A percentile compares a stretch with the other conserved stretches of the same genome.
Conservation (phyloP, 148 eudicot genomes). For the Chenopodium berlandieri region DNA sequence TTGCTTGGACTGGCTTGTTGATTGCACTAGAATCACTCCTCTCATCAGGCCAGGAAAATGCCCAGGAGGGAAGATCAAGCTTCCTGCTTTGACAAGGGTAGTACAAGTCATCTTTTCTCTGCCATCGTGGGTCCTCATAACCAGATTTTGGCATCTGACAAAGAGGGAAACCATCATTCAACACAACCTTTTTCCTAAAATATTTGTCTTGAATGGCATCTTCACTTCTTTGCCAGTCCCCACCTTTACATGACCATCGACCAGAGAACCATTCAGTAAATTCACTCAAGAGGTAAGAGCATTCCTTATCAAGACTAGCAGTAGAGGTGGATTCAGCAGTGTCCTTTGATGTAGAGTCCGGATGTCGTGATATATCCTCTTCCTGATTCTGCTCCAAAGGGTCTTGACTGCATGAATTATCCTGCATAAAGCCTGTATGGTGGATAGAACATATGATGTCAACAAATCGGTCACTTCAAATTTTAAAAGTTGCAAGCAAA, state of each 20-base stretch:
- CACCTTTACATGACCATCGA: conserved; percentile 84
- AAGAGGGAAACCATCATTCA: conserved; percentile 92
- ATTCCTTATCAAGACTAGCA: conserved; percentile 55
- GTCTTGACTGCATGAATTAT: conserved; percentile 38
- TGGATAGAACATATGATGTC: conserved; percentile 14
- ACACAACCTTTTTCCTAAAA: conserved; percentile 61
- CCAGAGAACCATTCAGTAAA: conserved; percentile 58
- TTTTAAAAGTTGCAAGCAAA: not conserved
- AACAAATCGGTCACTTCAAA: not conserved
- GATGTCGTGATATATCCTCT: conserved; percentile 23
- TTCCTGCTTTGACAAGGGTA: conserved; percentile 57
- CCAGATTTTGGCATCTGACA: conserved; percentile 83
- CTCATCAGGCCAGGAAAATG: conserved; percentile 71
- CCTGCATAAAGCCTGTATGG: conserved; percentile 44
- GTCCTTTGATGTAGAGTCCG: conserved; percentile 41
- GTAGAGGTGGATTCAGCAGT: conserved; percentile 46
- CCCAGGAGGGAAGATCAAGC: conserved; percentile 90
- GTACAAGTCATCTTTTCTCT: conserved; percentile 70
- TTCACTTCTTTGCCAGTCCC: conserved; percentile 90
- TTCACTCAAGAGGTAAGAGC: conserved; percentile 37
- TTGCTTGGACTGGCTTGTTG: conserved; percentile 46
- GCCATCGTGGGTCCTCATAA: conserved; percentile 82
- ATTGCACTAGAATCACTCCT: conserved; percentile 46
- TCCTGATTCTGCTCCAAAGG: conserved; percentile 43
- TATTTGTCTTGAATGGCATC: conserved; percentile 62